Evolutionary conservation across 371 early-diverging fungal genomes (phyloP).

Genomic region (Syncephalis fuscata): DNA sequence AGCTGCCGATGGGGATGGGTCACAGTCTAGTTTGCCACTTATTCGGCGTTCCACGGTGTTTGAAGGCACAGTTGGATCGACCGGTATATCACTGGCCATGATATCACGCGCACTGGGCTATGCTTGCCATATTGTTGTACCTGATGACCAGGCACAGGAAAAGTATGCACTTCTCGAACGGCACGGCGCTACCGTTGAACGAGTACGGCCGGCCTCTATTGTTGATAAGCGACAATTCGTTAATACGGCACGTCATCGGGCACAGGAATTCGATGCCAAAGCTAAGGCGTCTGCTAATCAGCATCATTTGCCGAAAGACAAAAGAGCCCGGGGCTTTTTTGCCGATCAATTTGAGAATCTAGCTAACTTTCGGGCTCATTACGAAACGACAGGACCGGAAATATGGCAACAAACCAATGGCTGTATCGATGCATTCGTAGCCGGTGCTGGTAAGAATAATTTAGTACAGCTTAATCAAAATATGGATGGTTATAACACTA

Average conservation of each 20-base stretch:
- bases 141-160: constrained; percentile 83
- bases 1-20: no score
- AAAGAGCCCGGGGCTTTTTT: constrained; percentile 40
- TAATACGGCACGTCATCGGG: constrained; percentile 64
- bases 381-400: constrained; percentile 78
- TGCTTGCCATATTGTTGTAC: constrained; percentile 87
- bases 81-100: constrained; percentile 71
- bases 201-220: constrained; percentile 80
- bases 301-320: constrained; percentile 6
- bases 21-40: no score
- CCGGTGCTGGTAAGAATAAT: constrained; percentile 42
- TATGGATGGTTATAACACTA: neutral
- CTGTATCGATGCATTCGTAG: constrained; percentile 62
- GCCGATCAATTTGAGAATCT: constrained; percentile 90
- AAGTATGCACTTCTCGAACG: constrained; percentile 71
- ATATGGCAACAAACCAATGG: constrained; percentile 56
- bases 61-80: constrained; percentile 88
- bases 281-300: constrained; percentile 18
- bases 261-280: constrained; percentile 19
- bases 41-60: constrained; percentile 50
- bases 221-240: constrained; percentile 86
- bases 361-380: constrained; percentile 69
- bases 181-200: constrained; percentile 81
- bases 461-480: neutral
- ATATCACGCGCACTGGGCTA: constrained; percentile 77